phyloP scores from a whole-genome alignment of 2,329 filamentous ascomycete genomes.

The Pseudonectria foliicola region DNA sequence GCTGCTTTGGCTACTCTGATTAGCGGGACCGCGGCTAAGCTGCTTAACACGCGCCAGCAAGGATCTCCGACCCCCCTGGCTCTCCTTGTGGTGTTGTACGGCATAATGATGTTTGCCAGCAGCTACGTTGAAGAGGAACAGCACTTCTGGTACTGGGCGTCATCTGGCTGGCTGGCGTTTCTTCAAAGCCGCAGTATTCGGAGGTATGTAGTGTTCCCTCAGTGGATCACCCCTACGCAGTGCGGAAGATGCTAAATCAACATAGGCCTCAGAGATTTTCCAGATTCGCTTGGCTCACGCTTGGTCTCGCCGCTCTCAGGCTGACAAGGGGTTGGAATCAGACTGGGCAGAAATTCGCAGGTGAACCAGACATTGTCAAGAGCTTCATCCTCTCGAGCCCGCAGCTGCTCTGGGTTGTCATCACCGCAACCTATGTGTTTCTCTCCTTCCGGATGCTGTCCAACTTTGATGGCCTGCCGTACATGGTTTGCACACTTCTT shows the following conservation, averaged over 20 bases:
- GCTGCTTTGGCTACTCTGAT: constrained; percentile 26
- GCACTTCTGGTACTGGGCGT: constrained; percentile 95
- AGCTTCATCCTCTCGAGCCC: constrained; percentile 58
- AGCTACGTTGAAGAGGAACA: constrained; percentile 98
- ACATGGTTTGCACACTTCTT: constrained; percentile 32
- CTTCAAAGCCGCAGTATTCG: constrained; percentile 42
- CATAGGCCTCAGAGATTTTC: constrained; percentile 21
- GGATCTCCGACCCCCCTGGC: constrained; percentile 35
- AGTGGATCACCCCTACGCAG: neutral
- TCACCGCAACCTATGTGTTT: constrained; percentile 62
- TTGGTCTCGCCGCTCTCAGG: constrained; percentile 56
- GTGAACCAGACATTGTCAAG: constrained; percentile 80
- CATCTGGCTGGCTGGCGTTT: constrained; percentile 60
- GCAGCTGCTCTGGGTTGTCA: constrained; percentile 64
- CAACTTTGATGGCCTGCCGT: constrained; percentile 35
- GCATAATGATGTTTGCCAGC: constrained; percentile 92
- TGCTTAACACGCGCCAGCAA: constrained; percentile 6
- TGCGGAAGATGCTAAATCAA: constrained; percentile 3
- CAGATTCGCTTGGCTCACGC: constrained; percentile 25
- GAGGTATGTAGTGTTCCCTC: constrained; percentile 23
- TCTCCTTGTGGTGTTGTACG: constrained; percentile 56
- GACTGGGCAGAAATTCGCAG: constrained; percentile 91
- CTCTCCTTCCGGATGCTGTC: constrained; percentile 41
- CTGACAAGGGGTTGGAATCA: constrained; percentile 83
- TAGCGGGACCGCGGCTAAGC: constrained; percentile 7